These are phyloP conservation scores for Meyerozyma smithsonii DNA, from an alignment of 1,139 yeast genomes.

Conservation along the genomic window DNA sequence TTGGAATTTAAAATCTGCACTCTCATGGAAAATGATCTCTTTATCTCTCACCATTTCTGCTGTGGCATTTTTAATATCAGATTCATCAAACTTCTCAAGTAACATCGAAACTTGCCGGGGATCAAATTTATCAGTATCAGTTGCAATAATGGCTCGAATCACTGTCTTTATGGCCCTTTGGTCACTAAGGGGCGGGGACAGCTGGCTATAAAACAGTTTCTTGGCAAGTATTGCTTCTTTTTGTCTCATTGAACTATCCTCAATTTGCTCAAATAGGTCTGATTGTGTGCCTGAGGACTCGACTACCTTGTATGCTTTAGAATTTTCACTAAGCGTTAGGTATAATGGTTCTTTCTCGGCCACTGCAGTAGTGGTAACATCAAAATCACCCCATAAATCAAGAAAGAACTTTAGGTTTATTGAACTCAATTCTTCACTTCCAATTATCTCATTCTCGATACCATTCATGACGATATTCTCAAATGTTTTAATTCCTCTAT, in stretches of 20 bases:
- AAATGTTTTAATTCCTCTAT: slow-evolving; percentile 53
- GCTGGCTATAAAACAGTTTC: slow-evolving; percentile 32
- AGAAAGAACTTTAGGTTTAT: slow-evolving; percentile 47
- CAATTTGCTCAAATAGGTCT: slow-evolving; percentile 33
- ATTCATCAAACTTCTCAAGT: slow-evolving; percentile 40
- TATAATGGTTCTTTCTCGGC: slow-evolving; percentile 34
- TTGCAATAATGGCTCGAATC: slow-evolving; percentile 58
- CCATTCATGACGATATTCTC: slow-evolving; percentile 51
- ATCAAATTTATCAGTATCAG: slow-evolving; percentile 45
- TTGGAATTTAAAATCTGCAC: slow-evolving; percentile 44
- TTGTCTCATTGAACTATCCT: slow-evolving; percentile 50
- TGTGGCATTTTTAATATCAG: slow-evolving; percentile 45
- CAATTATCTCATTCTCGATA: slow-evolving; percentile 46
- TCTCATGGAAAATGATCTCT: slow-evolving; percentile 46
- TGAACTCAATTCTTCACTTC: slow-evolving; percentile 41
- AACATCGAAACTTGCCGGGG: slow-evolving; percentile 38
- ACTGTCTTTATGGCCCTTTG: slow-evolving; percentile 23
- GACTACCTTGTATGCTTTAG: slow-evolving; percentile 21
- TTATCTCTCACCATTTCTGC: slow-evolving; percentile 48
- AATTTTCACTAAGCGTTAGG: slow-evolving; percentile 23
- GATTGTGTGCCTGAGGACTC: slow-evolving; percentile 19
- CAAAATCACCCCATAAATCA: slow-evolving; percentile 54
- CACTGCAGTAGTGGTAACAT: slow-evolving; percentile 12
- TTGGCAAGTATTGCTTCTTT: slow-evolving; percentile 42
- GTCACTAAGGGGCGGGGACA: slow-evolving; percentile 2